Evolutionary conservation across 2,329 filamentous ascomycete species (phyloP).

Genomic region (Scytalidium sp.): DNA sequence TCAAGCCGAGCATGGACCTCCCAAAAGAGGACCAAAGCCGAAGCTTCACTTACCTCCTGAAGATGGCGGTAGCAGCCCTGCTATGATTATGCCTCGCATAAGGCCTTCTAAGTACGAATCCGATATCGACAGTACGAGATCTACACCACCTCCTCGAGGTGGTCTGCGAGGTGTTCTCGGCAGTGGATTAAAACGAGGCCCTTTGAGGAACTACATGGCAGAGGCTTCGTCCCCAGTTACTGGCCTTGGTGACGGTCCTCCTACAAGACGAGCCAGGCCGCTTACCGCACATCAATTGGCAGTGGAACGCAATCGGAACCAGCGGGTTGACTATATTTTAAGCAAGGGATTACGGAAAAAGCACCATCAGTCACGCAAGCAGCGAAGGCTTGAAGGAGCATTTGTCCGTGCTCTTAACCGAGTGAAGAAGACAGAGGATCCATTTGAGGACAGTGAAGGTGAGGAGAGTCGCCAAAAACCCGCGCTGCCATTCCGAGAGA

Average conservation of each 20-base stretch:
- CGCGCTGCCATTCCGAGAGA: constrained; percentile 45
- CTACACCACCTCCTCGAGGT: constrained; percentile 46
- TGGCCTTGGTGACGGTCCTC: constrained; percentile 36
- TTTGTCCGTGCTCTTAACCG: constrained; percentile 66
- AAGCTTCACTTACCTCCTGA: constrained; percentile 31
- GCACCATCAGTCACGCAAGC: constrained; percentile 61
- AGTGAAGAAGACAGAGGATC: constrained; percentile 51
- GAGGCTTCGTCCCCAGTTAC: constrained; percentile 60
- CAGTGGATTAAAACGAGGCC: constrained; percentile 25
- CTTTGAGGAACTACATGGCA: constrained; percentile 57
- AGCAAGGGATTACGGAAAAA: constrained; percentile 68
- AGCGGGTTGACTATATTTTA: constrained; percentile 79
- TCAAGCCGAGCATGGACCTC: constrained; percentile 41
- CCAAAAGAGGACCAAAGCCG: constrained; percentile 47
- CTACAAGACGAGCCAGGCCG: constrained; percentile 63
- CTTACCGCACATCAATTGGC: constrained; percentile 80
- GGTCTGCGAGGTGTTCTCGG: constrained; percentile 27
- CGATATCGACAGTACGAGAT: constrained; percentile 50
- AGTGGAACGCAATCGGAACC: constrained; percentile 73
- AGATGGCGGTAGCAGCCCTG: constrained; percentile 46
- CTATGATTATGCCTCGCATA: constrained; percentile 59
- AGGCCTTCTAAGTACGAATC: constrained; percentile 61
- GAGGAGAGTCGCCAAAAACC: constrained; percentile 42
- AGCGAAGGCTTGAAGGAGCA: constrained; percentile 61
- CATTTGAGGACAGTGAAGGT: constrained; percentile 61